Evolutionary conservation across 164 flowering plant genomes (phyloP).

Genomic region (Aristolochia fimbriata): DNA sequence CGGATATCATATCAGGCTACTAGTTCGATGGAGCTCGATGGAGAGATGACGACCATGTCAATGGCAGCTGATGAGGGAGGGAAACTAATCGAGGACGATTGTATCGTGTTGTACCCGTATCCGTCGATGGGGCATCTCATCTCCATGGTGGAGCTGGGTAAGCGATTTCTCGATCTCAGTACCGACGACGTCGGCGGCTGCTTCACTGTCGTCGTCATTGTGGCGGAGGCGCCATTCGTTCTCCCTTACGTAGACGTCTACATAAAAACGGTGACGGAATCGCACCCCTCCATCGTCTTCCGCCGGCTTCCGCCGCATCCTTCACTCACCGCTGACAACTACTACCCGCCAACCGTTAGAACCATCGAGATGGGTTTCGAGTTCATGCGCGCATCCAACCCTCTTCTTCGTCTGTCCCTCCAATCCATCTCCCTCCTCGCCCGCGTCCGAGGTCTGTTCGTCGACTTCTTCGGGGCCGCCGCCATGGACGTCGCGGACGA

Average conservation of each 20-base stretch:
- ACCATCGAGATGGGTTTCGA: conserved; percentile 5
- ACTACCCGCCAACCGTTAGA: conserved; percentile 13
- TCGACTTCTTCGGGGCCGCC: conserved; percentile 27
- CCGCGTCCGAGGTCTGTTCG: conserved; percentile 21
- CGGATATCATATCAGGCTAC: no score
- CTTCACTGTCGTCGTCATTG: conserved; percentile 17
- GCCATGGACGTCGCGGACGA: conserved; percentile 11
- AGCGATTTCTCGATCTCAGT: conserved; percentile 15
- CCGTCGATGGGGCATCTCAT: conserved; percentile 28
- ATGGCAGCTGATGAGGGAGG: no score
- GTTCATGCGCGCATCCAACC: conserved; percentile 20
- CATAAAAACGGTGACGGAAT: conserved; percentile 11
- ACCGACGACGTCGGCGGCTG: no score
- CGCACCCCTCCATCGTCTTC: conserved; percentile 20
- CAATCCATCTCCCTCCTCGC: no score
- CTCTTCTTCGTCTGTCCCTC: conserved; percentile 8
- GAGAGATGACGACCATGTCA: no score
- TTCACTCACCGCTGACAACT: conserved; percentile 20
- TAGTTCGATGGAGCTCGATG: no score
- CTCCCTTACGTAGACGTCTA: conserved; percentile 15
- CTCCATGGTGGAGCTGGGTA: conserved; percentile 31
- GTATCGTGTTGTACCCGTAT: conserved; percentile 11
- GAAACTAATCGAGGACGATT: neutral
- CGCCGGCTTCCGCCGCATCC: conserved; percentile 14
- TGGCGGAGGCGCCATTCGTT: conserved; percentile 12